Evolutionary conservation across 371 early-diverging fungal species (phyloP).

Genomic region (Mortierella sp.): DNA sequence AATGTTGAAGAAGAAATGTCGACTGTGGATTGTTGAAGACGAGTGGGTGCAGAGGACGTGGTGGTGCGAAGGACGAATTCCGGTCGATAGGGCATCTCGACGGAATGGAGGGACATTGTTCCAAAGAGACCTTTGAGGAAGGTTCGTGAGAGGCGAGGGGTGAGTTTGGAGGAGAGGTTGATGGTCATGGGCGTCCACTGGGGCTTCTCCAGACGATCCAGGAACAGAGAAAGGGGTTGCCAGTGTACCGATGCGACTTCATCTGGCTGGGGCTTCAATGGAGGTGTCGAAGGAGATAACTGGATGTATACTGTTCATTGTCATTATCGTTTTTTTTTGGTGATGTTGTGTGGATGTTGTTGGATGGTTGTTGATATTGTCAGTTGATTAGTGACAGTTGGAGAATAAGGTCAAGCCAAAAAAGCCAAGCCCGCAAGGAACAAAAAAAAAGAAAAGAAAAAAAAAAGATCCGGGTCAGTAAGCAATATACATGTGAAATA

Average conservation of each 20-base stretch:
- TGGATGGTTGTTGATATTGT: neutral
- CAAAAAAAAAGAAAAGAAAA: neutral
- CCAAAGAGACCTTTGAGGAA: constrained; percentile 49
- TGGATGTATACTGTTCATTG: constrained; percentile 71
- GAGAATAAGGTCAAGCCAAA: neutral
- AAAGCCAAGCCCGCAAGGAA: constrained; percentile 9
- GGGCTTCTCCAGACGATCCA: constrained; percentile 51
- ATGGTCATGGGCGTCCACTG: constrained; percentile 56
- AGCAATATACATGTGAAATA: neutral
- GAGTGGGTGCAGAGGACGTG: neutral
- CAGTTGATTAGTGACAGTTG: neutral
- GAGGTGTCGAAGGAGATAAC: constrained; percentile 66
- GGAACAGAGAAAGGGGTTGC: constrained; percentile 70
- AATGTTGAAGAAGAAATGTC: constrained; percentile 46
- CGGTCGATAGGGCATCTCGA: constrained; percentile 55
- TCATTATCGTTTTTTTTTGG: neutral
- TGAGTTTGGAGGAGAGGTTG: constrained; percentile 58
- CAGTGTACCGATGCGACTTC: constrained; percentile 79
- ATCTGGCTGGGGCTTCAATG: constrained; percentile 63
- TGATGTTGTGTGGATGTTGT: neutral
- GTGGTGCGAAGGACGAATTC: constrained; percentile 41
- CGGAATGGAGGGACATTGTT: constrained; percentile 50
- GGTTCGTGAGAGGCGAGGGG: constrained; percentile 55
- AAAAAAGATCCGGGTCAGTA: neutral
- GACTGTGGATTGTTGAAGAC: neutral